These are phyloP conservation scores for Elongisporangium anandrum DNA, from an alignment of 352 stramenopile genomes.

Conservation along the genomic window DNA sequence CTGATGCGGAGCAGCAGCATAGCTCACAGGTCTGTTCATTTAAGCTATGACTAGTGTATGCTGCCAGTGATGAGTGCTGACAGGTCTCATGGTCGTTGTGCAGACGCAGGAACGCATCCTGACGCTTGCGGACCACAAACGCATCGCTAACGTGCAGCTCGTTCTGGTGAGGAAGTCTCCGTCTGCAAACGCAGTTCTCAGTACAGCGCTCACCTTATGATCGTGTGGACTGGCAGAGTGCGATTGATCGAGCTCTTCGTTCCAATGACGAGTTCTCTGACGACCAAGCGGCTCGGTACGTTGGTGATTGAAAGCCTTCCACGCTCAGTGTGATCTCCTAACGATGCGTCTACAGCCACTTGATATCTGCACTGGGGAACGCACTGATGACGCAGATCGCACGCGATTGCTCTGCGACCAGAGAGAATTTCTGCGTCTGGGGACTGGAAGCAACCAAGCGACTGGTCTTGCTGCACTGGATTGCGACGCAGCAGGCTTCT, in stretches of 20 bases:
- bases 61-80: not conserved
- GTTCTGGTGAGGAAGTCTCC: slow-evolving; percentile 20
- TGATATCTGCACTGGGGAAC: slow-evolving; percentile 35
- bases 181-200: not conserved
- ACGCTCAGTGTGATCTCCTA: not conserved
- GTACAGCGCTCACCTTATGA: not conserved
- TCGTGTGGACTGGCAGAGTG: not conserved
- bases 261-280: not conserved
- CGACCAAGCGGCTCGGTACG: no score
- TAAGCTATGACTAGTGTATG: not conserved
- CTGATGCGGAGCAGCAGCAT: slow-evolving; percentile 6
- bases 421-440: slow-evolving; percentile 59
- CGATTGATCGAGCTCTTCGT: not conserved
- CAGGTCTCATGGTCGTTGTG: not conserved
- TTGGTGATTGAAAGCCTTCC: no score
- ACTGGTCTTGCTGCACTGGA: slow-evolving; percentile 51
- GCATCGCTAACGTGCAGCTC: slow-evolving; percentile 43
- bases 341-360: slow-evolving; percentile 19
- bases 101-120: slow-evolving; percentile 20
- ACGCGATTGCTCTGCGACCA: slow-evolving; percentile 33
- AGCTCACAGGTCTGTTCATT: not conserved
- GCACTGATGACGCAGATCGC: slow-evolving; percentile 39
- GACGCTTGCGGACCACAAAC: slow-evolving; percentile 52
- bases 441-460: slow-evolving; percentile 36
- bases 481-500: slow-evolving; percentile 15